These are phyloP conservation scores for Amylostereum chailletii DNA, from an alignment of 1,284 basidiomycete genomes.

Conservation along the genomic window DNA sequence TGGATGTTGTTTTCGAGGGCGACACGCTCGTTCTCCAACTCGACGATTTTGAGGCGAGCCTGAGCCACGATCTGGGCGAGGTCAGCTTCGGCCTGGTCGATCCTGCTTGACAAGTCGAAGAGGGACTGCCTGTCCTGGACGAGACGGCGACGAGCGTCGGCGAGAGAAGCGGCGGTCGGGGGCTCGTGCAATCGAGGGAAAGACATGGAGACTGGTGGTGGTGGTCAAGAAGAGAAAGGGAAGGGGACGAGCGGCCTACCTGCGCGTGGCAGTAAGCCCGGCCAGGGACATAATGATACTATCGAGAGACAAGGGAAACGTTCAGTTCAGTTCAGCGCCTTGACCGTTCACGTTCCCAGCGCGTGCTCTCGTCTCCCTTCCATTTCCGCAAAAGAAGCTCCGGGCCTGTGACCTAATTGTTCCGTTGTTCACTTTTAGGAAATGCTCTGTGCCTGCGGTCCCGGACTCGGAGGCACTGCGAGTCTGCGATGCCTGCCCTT, in stretches of 20 bases:
- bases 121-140: slow-evolving; percentile 12
- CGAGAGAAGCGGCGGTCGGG: slow-evolving; percentile 41
- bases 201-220: slow-evolving; percentile 14
- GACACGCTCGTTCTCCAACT: slow-evolving; percentile 39
- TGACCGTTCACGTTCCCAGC: too few species aligned
- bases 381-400: too few species aligned
- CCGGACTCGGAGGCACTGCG: too few species aligned
- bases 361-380: too few species aligned
- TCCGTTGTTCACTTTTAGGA: too few species aligned
- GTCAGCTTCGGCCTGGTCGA: slow-evolving; percentile 36
- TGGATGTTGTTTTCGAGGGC: slow-evolving; percentile 37
- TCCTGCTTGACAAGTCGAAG: slow-evolving; percentile 19
- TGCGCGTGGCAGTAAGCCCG: too few species aligned
- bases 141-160: slow-evolving; percentile 33
- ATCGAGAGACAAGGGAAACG: too few species aligned
- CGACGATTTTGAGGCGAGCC: slow-evolving; percentile 39
- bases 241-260: slow-evolving; percentile 1
- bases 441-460: too few species aligned
- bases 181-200: slow-evolving; percentile 35
- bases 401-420: too few species aligned
- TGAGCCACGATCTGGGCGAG: slow-evolving; percentile 52
- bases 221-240: slow-evolving; percentile 7
- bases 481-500: too few species aligned
- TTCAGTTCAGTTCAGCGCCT: too few species aligned
- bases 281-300: too few species aligned